These are phyloP conservation scores for Pseudofabraea citricarpa DNA, from an alignment of 2,329 filamentous ascomycete genomes.

Conservation along the genomic window DNA sequence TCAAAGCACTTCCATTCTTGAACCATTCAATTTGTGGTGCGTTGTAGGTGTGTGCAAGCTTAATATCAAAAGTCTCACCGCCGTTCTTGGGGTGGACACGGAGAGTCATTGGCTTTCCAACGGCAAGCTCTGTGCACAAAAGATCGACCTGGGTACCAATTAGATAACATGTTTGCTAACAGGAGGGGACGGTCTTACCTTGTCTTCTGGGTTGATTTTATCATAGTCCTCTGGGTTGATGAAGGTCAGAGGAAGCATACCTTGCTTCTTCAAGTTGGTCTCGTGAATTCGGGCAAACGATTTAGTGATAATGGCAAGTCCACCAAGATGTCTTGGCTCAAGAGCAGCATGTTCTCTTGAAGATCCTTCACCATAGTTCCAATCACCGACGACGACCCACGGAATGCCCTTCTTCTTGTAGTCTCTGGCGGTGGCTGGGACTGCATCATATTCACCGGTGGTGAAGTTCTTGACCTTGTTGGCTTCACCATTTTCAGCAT, in stretches of 20 bases:
- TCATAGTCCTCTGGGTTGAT: constrained; percentile 94
- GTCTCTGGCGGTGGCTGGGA: constrained; percentile 91
- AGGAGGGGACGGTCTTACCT: constrained; percentile 37
- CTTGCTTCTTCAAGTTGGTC: constrained; percentile 99
- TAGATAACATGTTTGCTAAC: neutral
- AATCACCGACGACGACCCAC: constrained; percentile 98
- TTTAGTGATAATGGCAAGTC: constrained; percentile 92
- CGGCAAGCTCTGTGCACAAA: constrained; percentile 79
- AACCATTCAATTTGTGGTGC: constrained; percentile 98
- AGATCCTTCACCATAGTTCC: constrained; percentile 98
- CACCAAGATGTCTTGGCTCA: constrained; percentile 94
- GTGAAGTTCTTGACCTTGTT: constrained; percentile 96
- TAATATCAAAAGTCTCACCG: constrained; percentile 73
- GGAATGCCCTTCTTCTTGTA: constrained; percentile 96
- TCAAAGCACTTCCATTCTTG: constrained; percentile 93
- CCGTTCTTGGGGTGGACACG: constrained; percentile 89
- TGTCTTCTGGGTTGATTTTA: constrained; percentile 90
- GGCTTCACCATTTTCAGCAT: constrained; percentile 90
- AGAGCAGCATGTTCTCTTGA: constrained; percentile 98
- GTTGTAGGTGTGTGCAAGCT: constrained; percentile 96
- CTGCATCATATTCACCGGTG: constrained; percentile 77
- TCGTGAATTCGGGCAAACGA: constrained; percentile 99
- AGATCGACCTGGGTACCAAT: constrained; percentile 60
- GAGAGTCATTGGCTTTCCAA: constrained; percentile 90
- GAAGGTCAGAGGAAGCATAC: constrained; percentile 98